A percentile compares a stretch with the other conserved stretches of the same genome.
These are phyloP conservation scores for Pyrenophora graminea DNA, from an alignment of 2,329 filamentous ascomycete species.

Conservation along the genomic window DNA sequence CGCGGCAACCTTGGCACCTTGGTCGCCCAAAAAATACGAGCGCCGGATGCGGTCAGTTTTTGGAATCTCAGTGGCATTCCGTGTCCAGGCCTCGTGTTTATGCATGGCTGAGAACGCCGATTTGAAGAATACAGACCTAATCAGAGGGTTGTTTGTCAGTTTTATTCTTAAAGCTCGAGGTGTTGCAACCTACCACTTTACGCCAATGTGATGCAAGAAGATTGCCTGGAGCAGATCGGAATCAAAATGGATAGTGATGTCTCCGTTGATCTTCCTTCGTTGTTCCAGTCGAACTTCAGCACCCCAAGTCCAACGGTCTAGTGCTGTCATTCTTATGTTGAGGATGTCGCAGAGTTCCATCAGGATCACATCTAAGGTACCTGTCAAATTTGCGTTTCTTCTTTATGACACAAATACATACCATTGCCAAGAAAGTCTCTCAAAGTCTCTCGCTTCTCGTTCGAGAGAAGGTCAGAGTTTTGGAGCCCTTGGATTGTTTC, in stretches of 20 bases:
- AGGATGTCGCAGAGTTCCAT: constrained; percentile 39
- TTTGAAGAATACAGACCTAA: constrained; percentile 39
- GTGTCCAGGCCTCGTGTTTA: constrained; percentile 26
- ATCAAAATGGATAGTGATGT: constrained; percentile 36
- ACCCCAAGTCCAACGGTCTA: constrained; percentile 39
- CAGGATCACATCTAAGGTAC: constrained; percentile 28
- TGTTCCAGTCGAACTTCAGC: constrained; percentile 36
- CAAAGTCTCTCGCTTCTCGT: constrained; percentile 41
- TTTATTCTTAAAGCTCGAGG: neutral
- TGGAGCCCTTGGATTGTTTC: constrained; percentile 52
- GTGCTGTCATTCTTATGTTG: constrained; percentile 36
- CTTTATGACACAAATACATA: neutral
- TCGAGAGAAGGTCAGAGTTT: constrained; percentile 51
- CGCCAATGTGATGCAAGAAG: constrained; percentile 40
- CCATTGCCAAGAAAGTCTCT: constrained; percentile 40
- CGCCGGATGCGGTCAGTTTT: constrained; percentile 30
- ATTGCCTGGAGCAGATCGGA: constrained; percentile 40
- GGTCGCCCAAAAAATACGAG: constrained; percentile 30
- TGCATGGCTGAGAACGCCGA: constrained; percentile 25
- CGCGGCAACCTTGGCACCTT: neutral
- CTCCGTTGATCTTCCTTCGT: constrained; percentile 35
- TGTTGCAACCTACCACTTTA: constrained; percentile 22
- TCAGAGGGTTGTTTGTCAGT: neutral
- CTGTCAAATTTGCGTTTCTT: neutral
- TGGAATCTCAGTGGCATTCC: constrained; percentile 17